Evolutionary conservation across 768 basidiomycete genomes (phyloP).

Genomic region (Mycena latifolia): DNA sequence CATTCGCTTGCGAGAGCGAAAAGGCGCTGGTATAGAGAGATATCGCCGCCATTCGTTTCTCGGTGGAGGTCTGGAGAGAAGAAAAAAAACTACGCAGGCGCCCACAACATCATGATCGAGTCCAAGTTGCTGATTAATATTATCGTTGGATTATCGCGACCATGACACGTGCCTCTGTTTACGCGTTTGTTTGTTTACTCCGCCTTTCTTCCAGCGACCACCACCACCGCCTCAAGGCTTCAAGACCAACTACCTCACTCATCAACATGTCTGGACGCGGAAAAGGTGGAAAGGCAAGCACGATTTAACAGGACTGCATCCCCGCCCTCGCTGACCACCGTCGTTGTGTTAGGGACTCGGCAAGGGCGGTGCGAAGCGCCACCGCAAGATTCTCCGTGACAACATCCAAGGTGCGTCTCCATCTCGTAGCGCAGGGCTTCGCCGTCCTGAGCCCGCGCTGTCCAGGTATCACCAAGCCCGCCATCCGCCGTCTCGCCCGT

Average conservation of each 20-base stretch:
- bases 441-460: background rate
- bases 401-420: conserved; percentile 77
- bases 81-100: too few relatives aligned
- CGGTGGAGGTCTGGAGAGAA: too few relatives aligned
- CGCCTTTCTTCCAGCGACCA: conserved; percentile 15
- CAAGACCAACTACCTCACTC: conserved; percentile 9
- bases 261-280: conserved; percentile 36
- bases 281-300: conserved; percentile 32
- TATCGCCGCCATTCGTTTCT: background rate
- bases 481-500: conserved; percentile 78
- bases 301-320: too few relatives aligned
- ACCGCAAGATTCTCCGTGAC: conserved; percentile 85
- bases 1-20: background rate
- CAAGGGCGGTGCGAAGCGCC: conserved; percentile 85
- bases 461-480: conserved; percentile 51
- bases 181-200: conserved; percentile 18
- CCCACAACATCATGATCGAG: too few relatives aligned
- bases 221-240: conserved; percentile 26
- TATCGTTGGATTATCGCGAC: too few relatives aligned
- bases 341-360: conserved; percentile 68
- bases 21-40: conserved; percentile 5
- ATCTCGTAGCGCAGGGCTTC: conserved; percentile 2
- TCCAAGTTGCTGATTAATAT: too few relatives aligned
- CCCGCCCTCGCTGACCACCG: background rate
- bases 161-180: conserved; percentile 8